Conservation (phyloP, 306 rosid genomes). For the Fragaria iinumae region DNA sequence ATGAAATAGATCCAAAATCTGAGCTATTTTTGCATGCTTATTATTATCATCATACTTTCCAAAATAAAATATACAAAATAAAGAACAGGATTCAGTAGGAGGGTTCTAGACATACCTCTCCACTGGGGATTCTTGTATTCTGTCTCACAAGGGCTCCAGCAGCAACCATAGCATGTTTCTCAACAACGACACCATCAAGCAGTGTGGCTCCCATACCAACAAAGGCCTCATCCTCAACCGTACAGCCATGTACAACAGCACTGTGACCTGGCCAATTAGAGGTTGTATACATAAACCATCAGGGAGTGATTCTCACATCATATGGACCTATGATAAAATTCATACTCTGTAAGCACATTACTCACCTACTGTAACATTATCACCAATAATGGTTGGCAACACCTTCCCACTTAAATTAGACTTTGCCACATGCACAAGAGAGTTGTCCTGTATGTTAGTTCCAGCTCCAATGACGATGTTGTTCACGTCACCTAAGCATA, state of each 20-base stretch:
- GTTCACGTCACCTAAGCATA: constrained; percentile 75
- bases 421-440: constrained; percentile 88
- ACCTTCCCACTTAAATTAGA: constrained; percentile 88
- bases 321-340: background rate
- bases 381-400: constrained; percentile 81
- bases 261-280: constrained; percentile 68
- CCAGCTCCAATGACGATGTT: constrained; percentile 81
- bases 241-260: constrained; percentile 89
- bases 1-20: background rate
- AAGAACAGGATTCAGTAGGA: background rate
- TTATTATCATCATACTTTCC: background rate
- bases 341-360: constrained; percentile 20
- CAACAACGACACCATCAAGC: constrained; percentile 86
- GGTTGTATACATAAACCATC: constrained; percentile 15
- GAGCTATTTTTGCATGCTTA: background rate
- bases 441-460: constrained; percentile 92
- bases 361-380: constrained; percentile 94
- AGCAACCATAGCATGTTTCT: constrained; percentile 92
- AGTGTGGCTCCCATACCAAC: constrained; percentile 95
- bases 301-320: background rate
- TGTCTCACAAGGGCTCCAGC: constrained; percentile 96
- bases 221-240: constrained; percentile 96
- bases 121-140: constrained; percentile 86
- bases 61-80: background rate
- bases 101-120: constrained; percentile 64